Percentiles rank a stretch among this genome's conserved stretches.
Evolutionary conservation across 1,284 basidiomycete genomes (phyloP).

Genomic region (Nidula niveotomentosa): DNA sequence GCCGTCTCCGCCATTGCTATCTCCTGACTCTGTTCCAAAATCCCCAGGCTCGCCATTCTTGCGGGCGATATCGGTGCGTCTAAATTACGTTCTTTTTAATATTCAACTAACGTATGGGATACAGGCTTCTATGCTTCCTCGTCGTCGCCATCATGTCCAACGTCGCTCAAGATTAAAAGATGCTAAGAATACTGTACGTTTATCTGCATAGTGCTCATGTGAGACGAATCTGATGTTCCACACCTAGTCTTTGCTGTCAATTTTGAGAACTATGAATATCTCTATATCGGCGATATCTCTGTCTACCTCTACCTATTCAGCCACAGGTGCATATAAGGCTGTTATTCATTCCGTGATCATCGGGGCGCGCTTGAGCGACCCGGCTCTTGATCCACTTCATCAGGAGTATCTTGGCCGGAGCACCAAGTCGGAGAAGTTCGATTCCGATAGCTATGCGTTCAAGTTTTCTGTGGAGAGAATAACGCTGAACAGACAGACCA

Average conservation of each 20-base stretch:
- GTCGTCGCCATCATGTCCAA: slow-evolving; percentile 26
- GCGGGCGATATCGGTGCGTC: slow-evolving; percentile 44
- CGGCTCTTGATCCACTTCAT: slow-evolving; percentile 43
- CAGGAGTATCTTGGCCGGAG: slow-evolving; percentile 50
- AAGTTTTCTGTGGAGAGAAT: slow-evolving; percentile 33
- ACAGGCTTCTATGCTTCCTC: slow-evolving; percentile 34
- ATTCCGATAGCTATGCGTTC: slow-evolving; percentile 49
- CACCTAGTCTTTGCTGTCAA: slow-evolving; percentile 36
- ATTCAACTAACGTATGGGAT: neutral
- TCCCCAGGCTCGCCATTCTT: slow-evolving; percentile 40
- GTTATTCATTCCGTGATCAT: slow-evolving; percentile 37
- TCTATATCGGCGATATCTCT: slow-evolving; percentile 34
- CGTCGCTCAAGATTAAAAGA: slow-evolving; percentile 34
- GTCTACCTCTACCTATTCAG: slow-evolving; percentile 23
- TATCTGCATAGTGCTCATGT: slow-evolving; percentile 2
- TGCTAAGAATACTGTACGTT: slow-evolving; percentile 30
- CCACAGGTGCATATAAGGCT: slow-evolving; percentile 35
- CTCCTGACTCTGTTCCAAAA: slow-evolving; percentile 8
- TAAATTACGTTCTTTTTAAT: neutral
- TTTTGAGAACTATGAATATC: slow-evolving; percentile 30
- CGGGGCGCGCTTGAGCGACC: slow-evolving; percentile 45
- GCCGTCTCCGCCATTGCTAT: slow-evolving; percentile 2
- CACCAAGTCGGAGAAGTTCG: slow-evolving; percentile 28
- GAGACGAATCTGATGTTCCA: neutral
- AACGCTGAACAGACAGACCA: slow-evolving; percentile 35